phyloP scores from a whole-genome alignment of 495 filamentous ascomycete species.

The Evernia prunastri region DNA sequence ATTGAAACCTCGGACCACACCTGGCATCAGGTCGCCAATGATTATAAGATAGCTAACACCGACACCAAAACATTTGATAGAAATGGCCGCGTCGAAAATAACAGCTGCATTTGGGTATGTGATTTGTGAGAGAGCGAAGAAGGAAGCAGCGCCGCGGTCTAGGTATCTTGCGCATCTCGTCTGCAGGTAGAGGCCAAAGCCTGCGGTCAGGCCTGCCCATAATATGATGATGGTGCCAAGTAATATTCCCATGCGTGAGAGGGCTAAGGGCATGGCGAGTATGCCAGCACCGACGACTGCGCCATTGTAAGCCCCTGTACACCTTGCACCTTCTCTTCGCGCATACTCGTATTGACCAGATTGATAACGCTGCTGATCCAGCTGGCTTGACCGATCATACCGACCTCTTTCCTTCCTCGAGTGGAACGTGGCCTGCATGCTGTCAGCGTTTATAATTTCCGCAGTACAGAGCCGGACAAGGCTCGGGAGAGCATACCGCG shows the following conservation, averaged over 20 bases:
- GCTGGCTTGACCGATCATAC: conserved; percentile 62
- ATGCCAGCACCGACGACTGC: conserved; percentile 89
- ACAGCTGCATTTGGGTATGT: conserved; percentile 96
- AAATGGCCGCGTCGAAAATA: conserved; percentile 91
- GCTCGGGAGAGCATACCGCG: conserved; percentile 25
- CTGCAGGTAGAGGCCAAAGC: conserved; percentile 92
- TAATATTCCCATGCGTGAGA: conserved; percentile 84
- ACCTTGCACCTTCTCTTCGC: not conserved
- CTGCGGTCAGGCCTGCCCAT: conserved; percentile 83
- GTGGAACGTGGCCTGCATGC: conserved; percentile 36
- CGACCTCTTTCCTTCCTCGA: conserved; percentile 48
- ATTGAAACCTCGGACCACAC: conserved; percentile 71
- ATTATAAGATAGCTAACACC: conserved; percentile 97
- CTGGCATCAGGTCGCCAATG: conserved; percentile 97
- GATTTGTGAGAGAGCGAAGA: conserved; percentile 90
- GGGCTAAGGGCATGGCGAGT: conserved; percentile 86
- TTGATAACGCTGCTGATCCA: conserved; percentile 93
- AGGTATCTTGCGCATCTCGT: conserved; percentile 86
- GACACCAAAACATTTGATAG: conserved; percentile 96
- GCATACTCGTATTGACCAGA: conserved; percentile 81
- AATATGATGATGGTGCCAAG: conserved; percentile 77
- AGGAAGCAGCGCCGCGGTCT: conserved; percentile 72
- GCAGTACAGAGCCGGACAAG: not conserved
- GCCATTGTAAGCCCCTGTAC: conserved; percentile 10
- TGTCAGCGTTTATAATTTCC: conserved; percentile 15